phyloP scores from a whole-genome alignment of 768 basidiomycete species.

The Royoungia palumana region DNA sequence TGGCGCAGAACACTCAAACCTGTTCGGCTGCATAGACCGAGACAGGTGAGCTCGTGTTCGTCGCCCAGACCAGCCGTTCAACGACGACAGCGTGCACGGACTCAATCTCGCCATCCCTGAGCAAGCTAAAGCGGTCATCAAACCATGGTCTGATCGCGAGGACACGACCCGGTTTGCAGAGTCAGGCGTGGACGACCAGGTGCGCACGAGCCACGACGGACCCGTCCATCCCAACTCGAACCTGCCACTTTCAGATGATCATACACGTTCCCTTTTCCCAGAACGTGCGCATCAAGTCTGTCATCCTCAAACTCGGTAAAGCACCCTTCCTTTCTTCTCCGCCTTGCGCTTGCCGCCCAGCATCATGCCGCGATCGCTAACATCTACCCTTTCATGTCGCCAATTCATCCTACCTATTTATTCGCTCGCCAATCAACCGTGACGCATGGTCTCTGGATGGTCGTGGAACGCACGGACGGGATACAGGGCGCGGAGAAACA shows the following conservation, averaged over 20 bases:
- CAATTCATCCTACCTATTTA: slow-evolving; percentile 2
- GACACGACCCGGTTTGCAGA: slow-evolving; percentile 63
- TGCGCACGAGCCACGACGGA: slow-evolving; percentile 28
- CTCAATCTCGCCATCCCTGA: slow-evolving; percentile 80
- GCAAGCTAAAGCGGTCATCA: slow-evolving; percentile 71
- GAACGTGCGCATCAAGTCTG: slow-evolving; percentile 70
- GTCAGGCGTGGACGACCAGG: slow-evolving; percentile 86
- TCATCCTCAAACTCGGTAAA: slow-evolving; percentile 75
- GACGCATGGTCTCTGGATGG: not conserved
- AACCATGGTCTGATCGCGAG: slow-evolving; percentile 79
- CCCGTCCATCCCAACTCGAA: slow-evolving; percentile 12
- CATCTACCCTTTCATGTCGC: slow-evolving; percentile 1
- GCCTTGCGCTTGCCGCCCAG: slow-evolving; percentile 8
- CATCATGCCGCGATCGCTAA: slow-evolving; percentile 12
- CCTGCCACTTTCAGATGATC: slow-evolving; percentile 52
- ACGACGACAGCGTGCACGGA: slow-evolving; percentile 62
- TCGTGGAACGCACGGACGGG: not conserved
- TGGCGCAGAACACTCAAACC: slow-evolving; percentile 50
- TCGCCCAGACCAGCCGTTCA: not conserved
- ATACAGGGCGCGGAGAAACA: slow-evolving; percentile 68
- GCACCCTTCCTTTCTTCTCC: slow-evolving; percentile 1
- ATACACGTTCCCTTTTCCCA: slow-evolving; percentile 79
- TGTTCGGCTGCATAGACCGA: slow-evolving; percentile 60
- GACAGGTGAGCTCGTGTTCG: slow-evolving; percentile 48
- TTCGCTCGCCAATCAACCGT: slow-evolving; percentile 5